Percentiles rank a stretch among this genome's conserved stretches.
Evolutionary conservation across 768 basidiomycete species (phyloP).

Genomic region (Hericium erinaceus): DNA sequence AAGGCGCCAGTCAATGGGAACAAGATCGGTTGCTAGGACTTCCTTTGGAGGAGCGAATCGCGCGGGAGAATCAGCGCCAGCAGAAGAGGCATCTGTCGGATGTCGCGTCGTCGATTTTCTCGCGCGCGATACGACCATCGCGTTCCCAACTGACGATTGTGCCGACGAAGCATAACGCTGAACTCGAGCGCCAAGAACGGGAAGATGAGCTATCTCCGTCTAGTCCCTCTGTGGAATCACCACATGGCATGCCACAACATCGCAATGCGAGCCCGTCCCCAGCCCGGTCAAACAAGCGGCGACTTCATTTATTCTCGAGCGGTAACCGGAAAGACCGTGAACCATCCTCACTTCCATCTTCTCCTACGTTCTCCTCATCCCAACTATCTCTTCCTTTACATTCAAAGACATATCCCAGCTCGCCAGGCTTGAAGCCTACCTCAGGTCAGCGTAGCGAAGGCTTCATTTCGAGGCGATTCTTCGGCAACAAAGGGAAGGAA

Average conservation of each 20-base stretch:
- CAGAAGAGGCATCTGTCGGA: background rate
- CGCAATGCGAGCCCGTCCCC: conserved; percentile 6
- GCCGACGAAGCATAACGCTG: background rate
- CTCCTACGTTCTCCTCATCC: conserved; percentile 13
- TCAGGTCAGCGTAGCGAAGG: conserved; percentile 7
- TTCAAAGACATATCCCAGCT: conserved; percentile 7
- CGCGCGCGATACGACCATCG: conserved; percentile 4
- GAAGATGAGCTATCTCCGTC: conserved; percentile 5
- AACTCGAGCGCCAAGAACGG: conserved; percentile 1
- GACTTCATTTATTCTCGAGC: conserved; percentile 11
- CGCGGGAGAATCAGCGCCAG: background rate
- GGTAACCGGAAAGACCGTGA: conserved; percentile 9
- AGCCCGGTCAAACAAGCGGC: conserved; percentile 4
- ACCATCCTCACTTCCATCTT: conserved; percentile 12
- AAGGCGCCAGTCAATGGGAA: conserved; percentile 6
- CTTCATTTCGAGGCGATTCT: conserved; percentile 9
- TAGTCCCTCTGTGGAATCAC: conserved; percentile 13
- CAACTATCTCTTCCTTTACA: conserved; percentile 12
- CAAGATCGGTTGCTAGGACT: conserved; percentile 3
- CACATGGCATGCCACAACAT: background rate
- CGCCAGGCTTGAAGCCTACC: conserved; percentile 2
- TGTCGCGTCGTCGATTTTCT: background rate
- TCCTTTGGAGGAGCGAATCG: background rate
- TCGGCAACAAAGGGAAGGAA: conserved; percentile 13
- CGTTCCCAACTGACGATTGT: conserved; percentile 11